A percentile compares a stretch with the other conserved stretches of the same genome.
These are phyloP conservation scores for Phoma sp. DNA, from an alignment of 2,329 filamentous ascomycete genomes.

Conservation along the genomic window DNA sequence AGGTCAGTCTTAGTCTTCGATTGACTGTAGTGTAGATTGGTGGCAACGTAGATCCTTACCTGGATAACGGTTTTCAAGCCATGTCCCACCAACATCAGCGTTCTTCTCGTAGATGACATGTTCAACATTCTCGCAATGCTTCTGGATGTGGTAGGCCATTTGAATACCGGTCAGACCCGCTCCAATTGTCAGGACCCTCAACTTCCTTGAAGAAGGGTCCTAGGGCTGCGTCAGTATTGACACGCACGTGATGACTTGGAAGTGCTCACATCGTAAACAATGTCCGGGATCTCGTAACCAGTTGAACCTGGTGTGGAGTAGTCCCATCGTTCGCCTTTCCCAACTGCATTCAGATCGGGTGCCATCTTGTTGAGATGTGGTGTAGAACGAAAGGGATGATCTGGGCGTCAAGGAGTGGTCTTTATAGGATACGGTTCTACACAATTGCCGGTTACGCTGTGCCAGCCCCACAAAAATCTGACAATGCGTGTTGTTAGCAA, in stretches of 20 bases:
- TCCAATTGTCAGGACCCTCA: constrained; percentile 57
- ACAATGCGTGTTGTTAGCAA: too few species aligned
- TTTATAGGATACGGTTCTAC: neutral
- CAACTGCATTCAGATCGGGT: constrained; percentile 51
- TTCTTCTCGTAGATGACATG: constrained; percentile 58
- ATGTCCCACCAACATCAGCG: constrained; percentile 52
- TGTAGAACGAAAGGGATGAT: too few species aligned
- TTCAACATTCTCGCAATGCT: constrained; percentile 50
- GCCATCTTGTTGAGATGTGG: constrained; percentile 39
- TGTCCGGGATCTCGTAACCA: constrained; percentile 50
- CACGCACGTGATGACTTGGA: too few species aligned
- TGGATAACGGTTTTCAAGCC: constrained; percentile 53
- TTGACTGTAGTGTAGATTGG: too few species aligned
- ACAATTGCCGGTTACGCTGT: neutral
- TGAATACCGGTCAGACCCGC: constrained; percentile 56
- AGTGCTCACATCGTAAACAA: constrained; percentile 42
- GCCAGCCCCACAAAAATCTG: neutral
- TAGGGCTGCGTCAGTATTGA: neutral
- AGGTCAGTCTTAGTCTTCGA: neutral
- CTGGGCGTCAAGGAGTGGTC: neutral
- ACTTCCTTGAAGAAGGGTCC: constrained; percentile 35
- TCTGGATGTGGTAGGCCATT: constrained; percentile 58
- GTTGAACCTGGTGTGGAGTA: constrained; percentile 52
- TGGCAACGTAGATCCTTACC: constrained; percentile 14
- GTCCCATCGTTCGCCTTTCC: constrained; percentile 46